Evolutionary conservation across 345 rosid species (phyloP), one percentile per base, ranked within the genome.

Genomic region (Citrus inodora): DNA sequence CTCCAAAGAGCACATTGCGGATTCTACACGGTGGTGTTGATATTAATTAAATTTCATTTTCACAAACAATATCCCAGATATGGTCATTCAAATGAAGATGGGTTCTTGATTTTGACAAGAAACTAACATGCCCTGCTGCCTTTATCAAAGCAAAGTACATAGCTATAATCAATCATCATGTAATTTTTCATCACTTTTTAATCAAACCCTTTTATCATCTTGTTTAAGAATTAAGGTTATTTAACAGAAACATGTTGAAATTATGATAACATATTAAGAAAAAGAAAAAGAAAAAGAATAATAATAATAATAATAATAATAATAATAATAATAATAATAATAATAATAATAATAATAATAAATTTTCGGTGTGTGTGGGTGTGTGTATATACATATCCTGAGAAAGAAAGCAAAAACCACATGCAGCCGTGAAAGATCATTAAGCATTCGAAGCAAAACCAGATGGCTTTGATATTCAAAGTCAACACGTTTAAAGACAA

Each of bases 21-120:
- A 70, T 78, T 84, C 73, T 81, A 73, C 79, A 86, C 87, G 90
- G 74, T 33, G 85, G 82, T 81, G 85, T 61, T 78, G 73, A 76
- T 63, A 72, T 64, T 59, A 68, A 76, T 64, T 64, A 68, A 61
- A 72, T 69, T 77, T 82, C 72, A 64, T 74, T 85, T 85, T 80
- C 62, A 80, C 46, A 77, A 80, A 76, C 79, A 80, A 73, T 66
- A 79, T 80, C 82, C 76, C 82, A 67, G 75, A 79, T 80, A 85
- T 75, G 66, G 71, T 76, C 46, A 61, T 80, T 70, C 82, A 38
- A 65, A 37, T 74, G 77, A 75, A 71, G 80, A 79, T 68, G 82
- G 82, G 74, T 84, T 83, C 88, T 82, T 87, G 98, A 92, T 86
- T 70, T 77, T 83, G 94, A 92, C 94, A 85, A 83, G 91, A 85